Base-by-base conservation (phyloP, 768 basidiomycete genomes). In the Podaxis sp. region DNA sequence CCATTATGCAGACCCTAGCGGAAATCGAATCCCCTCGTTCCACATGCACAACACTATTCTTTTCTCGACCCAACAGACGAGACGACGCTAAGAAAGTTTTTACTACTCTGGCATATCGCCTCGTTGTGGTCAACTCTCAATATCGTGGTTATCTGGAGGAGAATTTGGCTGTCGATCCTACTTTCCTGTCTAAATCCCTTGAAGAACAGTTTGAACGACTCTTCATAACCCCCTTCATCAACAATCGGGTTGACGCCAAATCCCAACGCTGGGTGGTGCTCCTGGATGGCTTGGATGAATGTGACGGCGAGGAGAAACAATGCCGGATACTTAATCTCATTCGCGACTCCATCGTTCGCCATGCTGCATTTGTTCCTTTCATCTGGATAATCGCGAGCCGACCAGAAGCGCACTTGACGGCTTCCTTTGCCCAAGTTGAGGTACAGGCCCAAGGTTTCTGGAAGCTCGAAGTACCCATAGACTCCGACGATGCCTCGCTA, bases 331-430 rank as follows among this genome's bases (percentile, higher is more conserved):
- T 46, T 17, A n/a, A 19, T 19, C 25, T 57, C 13, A 46, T 49
- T 19, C 46, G 29, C 29, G 19, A 47, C 9, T 58, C 57, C 15
- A 22, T 58, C 29, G 29, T 49, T n/a, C 38, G 24, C 19, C 22
- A 55, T 25, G 11, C 37, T 0, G 4, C 15, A 15, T n/a, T 24
- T 3, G 25, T 19, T 17, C 57, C 46, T 22, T 49, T 58, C 19
- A 24, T 58, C 24, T 58, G 57, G 57, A 19, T 58, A 24, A 58
- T 58, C 3, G 43, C 57, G 11, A 58, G 57, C 19, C 12, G 57
- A 22, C 33, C 46, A 1, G 57, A 58, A 22, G 46, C 57, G 3
- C 57, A 58, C 2, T 19, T 58, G n/a, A 36, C 15, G 3, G 43
- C 19, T 3, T 17, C 46, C 33, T 58, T 58, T 49, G 9, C 57